These are phyloP conservation scores for Gastrolobium bilobum DNA, from an alignment of 306 rosid genomes.

Conservation along the genomic window DNA sequence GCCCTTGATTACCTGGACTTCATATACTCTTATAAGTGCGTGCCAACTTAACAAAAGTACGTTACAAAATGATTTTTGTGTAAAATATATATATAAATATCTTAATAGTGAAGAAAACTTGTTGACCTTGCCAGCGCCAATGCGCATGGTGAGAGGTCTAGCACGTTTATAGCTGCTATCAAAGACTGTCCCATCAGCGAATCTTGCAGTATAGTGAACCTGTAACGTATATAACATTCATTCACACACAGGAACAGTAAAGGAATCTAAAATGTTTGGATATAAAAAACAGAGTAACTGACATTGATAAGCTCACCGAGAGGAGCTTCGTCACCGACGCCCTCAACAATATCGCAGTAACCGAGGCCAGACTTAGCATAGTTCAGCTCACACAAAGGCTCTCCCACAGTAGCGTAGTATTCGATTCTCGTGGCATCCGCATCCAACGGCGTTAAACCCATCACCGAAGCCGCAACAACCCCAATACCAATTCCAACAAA, in stretches of 20 bases:
- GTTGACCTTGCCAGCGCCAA: constrained; percentile 91
- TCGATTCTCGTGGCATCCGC: constrained; percentile 89
- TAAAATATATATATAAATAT: no score
- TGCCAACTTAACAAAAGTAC: constrained; percentile 26
- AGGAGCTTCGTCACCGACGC: constrained; percentile 79
- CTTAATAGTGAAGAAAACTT: not conserved
- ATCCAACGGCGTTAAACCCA: constrained; percentile 74
- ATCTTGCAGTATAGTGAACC: constrained; percentile 95
- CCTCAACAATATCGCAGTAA: constrained; percentile 74
- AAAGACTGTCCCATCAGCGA: constrained; percentile 82
- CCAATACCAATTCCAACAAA: constrained; percentile 66
- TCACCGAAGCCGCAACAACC: constrained; percentile 66
- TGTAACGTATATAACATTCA: constrained; percentile 38
- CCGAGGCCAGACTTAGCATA: constrained; percentile 87
- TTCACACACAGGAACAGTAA: not conserved
- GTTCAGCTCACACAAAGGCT: constrained; percentile 78
- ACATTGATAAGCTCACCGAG: constrained; percentile 86
- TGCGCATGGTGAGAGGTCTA: constrained; percentile 93
- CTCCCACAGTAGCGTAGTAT: constrained; percentile 92
- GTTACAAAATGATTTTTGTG: not conserved
- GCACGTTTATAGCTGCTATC: constrained; percentile 94
- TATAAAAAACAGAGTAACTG: constrained; percentile 35
- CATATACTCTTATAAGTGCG: constrained; percentile 18
- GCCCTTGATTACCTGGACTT: constrained; percentile 73
- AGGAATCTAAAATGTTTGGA: not conserved